phyloP scores from a whole-genome alignment of 1,139 yeast species.

The Taphrina confusa region DNA sequence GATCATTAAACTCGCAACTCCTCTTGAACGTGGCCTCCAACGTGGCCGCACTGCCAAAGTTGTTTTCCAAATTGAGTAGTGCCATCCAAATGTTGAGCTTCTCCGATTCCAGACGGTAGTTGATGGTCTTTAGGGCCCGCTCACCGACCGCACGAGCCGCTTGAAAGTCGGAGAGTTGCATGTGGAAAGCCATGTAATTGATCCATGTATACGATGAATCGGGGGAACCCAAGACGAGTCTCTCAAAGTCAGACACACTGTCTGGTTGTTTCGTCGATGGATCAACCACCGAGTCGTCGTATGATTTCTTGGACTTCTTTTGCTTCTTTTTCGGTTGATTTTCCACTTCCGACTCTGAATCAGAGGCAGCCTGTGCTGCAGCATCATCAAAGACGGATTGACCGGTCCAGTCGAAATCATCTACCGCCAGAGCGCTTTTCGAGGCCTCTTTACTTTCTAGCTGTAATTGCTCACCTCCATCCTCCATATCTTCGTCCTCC shows the following conservation, averaged over 20 bases:
- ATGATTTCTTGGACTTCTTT: constrained; percentile 50
- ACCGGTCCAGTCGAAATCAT: constrained; percentile 42
- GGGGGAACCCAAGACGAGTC: constrained; percentile 86
- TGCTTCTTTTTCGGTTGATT: constrained; percentile 42
- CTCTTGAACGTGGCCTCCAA: constrained; percentile 77
- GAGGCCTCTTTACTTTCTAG: not conserved
- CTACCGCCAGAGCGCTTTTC: constrained; percentile 35
- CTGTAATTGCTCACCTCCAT: not conserved
- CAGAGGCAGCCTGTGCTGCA: not conserved
- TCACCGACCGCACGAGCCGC: constrained; percentile 92
- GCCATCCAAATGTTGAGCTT: constrained; percentile 96
- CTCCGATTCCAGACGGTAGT: constrained; percentile 89
- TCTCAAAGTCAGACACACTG: constrained; percentile 86
- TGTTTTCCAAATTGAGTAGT: constrained; percentile 84
- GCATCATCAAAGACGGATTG: constrained; percentile 40
- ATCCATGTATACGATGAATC: constrained; percentile 94
- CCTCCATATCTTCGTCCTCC: constrained; percentile 14
- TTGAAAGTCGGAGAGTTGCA: constrained; percentile 88
- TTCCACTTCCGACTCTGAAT: constrained; percentile 31
- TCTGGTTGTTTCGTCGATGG: constrained; percentile 84
- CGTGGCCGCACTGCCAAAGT: constrained; percentile 84
- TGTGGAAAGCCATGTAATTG: constrained; percentile 97
- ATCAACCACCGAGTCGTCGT: constrained; percentile 81
- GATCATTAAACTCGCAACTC: constrained; percentile 88
- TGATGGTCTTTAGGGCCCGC: constrained; percentile 87